phyloP scores from a whole-genome alignment of 192 early-diverging fungal genomes.

The Coemansia furcata region DNA sequence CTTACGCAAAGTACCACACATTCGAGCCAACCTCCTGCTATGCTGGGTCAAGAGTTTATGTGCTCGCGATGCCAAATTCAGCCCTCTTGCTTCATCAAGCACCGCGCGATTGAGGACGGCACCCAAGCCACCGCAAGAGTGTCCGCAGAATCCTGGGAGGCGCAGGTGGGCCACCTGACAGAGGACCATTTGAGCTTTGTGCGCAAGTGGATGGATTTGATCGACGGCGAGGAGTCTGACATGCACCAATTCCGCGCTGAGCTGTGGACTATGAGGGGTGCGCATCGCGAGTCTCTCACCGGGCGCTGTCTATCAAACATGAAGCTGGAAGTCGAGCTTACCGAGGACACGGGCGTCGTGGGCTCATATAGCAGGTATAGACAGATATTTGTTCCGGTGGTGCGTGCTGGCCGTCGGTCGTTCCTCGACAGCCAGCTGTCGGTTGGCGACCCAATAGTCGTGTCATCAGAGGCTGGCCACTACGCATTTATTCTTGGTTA shows the following conservation, averaged over 20 bases:
- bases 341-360: constrained; percentile 26
- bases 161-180: constrained; percentile 60
- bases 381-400: constrained; percentile 25
- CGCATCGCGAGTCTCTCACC: constrained; percentile 53
- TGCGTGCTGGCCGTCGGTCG: constrained; percentile 8
- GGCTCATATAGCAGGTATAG: constrained; percentile 41
- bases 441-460: constrained; percentile 76
- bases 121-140: constrained; percentile 57
- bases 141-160: constrained; percentile 57
- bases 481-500: constrained; percentile 77
- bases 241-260: constrained; percentile 58
- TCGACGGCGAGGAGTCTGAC: constrained; percentile 76
- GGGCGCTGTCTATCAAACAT: constrained; percentile 49
- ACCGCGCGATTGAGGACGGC: constrained; percentile 73
- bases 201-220: constrained; percentile 70
- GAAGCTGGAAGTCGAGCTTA: constrained; percentile 20
- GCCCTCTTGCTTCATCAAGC: constrained; percentile 67
- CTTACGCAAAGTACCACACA: constrained; percentile 21
- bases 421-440: constrained; percentile 40
- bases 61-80: constrained; percentile 70
- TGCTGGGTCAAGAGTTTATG: constrained; percentile 59
- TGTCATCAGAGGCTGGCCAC: constrained; percentile 74
- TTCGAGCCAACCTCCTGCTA: constrained; percentile 59
- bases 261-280: constrained; percentile 64
- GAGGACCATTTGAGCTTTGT: constrained; percentile 67